A percentile compares a stretch with the other conserved stretches of the same genome.
phyloP scores from a whole-genome alignment of 1,284 basidiomycete species.

The Marasmius tenuissimus region DNA sequence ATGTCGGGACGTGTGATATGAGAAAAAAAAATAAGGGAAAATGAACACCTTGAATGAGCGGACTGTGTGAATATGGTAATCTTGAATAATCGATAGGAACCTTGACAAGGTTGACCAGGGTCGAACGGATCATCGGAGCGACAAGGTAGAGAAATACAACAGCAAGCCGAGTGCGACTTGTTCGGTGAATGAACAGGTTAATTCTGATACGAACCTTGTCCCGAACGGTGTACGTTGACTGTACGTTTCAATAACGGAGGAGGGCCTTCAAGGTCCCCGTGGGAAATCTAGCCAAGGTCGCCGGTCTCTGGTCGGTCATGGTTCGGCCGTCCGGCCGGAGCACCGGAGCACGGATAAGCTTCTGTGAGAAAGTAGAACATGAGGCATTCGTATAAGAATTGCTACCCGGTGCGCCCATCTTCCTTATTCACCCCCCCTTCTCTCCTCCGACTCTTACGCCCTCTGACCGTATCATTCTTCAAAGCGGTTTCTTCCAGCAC shows the following conservation, averaged over 20 bases:
- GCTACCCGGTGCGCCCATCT: slow-evolving; percentile 20
- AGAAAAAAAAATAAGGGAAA: slow-evolving; percentile 15
- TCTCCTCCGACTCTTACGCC: slow-evolving; percentile 19
- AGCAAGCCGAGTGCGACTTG: background rate
- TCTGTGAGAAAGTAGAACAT: background rate
- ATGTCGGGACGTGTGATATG: slow-evolving; percentile 17
- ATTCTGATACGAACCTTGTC: background rate
- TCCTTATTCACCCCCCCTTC: slow-evolving; percentile 26
- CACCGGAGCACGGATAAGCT: background rate
- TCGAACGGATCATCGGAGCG: slow-evolving; percentile 26
- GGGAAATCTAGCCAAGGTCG: background rate
- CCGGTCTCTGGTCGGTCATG: background rate
- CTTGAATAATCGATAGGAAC: background rate
- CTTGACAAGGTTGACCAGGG: background rate
- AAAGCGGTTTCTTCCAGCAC: slow-evolving; percentile 18
- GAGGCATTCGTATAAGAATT: slow-evolving; percentile 11
- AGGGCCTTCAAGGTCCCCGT: too few relatives aligned
- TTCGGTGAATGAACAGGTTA: background rate
- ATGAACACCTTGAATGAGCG: slow-evolving; percentile 8
- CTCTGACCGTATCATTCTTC: slow-evolving; percentile 12
- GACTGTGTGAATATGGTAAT: background rate
- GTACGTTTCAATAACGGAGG: too few relatives aligned
- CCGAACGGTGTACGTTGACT: too few relatives aligned
- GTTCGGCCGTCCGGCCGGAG: background rate
- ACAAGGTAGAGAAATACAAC: slow-evolving; percentile 1